Percentiles rank a stretch among this genome's conserved stretches.
phyloP scores from a whole-genome alignment of 140 eudicot genomes.

The Erigeron philadelphicus region DNA sequence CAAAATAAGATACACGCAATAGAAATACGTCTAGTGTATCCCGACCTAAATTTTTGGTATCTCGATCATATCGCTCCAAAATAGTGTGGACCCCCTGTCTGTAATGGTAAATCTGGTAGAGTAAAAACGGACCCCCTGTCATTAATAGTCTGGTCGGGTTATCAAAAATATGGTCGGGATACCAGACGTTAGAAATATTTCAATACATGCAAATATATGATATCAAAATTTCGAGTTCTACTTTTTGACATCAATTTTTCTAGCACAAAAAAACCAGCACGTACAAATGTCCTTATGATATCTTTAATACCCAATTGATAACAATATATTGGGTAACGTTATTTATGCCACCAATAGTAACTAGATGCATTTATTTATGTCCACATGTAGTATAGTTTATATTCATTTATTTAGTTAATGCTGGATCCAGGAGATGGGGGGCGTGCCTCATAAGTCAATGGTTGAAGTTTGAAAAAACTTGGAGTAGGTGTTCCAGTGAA shows the following conservation, averaged over 20 bases:
- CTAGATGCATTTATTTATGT: slow-evolving; percentile 23
- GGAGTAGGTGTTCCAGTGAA: slow-evolving; percentile 28
- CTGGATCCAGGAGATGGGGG: slow-evolving; percentile 34
- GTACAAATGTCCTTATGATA: background rate
- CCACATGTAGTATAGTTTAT: slow-evolving; percentile 26
- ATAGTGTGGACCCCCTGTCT: no score
- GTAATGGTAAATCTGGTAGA: no score
- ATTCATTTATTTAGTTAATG: slow-evolving; percentile 25
- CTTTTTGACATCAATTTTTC: background rate
- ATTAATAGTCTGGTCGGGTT: no score
- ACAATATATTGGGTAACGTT: background rate
- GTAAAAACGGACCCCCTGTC: no score
- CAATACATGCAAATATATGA: no score
- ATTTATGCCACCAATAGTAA: background rate
- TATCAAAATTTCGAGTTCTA: background rate
- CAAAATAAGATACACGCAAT: no score
- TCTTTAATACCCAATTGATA: background rate
- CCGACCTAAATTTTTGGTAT: no score
- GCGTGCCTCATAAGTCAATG: slow-evolving; percentile 31
- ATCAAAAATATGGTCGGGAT: no score
- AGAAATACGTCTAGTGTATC: no score
- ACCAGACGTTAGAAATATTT: no score
- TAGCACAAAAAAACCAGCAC: background rate
- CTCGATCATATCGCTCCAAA: no score
- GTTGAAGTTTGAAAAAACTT: slow-evolving; percentile 26